These are phyloP conservation scores for Pyrus bretschneideri DNA, from an alignment of 306 rosid genomes.

Conservation along the genomic window DNA sequence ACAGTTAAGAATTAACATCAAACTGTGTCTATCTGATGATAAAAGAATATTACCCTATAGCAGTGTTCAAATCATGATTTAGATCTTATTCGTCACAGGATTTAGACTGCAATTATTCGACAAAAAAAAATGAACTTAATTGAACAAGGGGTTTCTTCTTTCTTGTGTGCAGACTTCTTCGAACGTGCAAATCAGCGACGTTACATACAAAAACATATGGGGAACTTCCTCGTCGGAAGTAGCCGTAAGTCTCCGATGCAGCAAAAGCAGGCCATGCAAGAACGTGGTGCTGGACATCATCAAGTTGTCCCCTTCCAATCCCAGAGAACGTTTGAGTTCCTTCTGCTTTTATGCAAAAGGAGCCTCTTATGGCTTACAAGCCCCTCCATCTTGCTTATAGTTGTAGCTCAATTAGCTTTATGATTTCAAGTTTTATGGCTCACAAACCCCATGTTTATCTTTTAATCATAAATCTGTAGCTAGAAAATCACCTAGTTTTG, in stretches of 20 bases:
- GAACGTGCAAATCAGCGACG: slow-evolving; percentile 42
- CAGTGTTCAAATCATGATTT: too few species aligned
- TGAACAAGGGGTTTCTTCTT: not conserved
- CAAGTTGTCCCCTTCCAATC: slow-evolving; percentile 6
- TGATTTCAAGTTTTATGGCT: not conserved
- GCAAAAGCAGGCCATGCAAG: slow-evolving; percentile 42
- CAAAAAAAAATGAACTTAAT: not conserved
- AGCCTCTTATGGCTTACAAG: slow-evolving; percentile 36
- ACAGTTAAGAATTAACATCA: too few species aligned
- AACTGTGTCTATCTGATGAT: too few species aligned
- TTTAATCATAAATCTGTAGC: not conserved
- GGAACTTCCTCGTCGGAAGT: slow-evolving; percentile 34
- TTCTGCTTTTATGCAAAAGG: slow-evolving; percentile 33
- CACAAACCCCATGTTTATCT: not conserved
- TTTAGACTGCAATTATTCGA: not conserved
- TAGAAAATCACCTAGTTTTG: not conserved
- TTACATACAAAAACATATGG: slow-evolving; percentile 38
- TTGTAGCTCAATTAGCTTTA: not conserved
- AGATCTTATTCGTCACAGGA: not conserved
- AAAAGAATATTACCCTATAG: too few species aligned
- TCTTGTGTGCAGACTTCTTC: slow-evolving; percentile 29
- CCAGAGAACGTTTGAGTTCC: not conserved
- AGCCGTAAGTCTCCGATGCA: slow-evolving; percentile 42
- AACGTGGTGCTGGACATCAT: slow-evolving; percentile 32
- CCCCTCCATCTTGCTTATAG: slow-evolving; percentile 40